Conservation (phyloP, 2,329 filamentous ascomycete genomes). For the Pseudogymnoascus sp. region DNA sequence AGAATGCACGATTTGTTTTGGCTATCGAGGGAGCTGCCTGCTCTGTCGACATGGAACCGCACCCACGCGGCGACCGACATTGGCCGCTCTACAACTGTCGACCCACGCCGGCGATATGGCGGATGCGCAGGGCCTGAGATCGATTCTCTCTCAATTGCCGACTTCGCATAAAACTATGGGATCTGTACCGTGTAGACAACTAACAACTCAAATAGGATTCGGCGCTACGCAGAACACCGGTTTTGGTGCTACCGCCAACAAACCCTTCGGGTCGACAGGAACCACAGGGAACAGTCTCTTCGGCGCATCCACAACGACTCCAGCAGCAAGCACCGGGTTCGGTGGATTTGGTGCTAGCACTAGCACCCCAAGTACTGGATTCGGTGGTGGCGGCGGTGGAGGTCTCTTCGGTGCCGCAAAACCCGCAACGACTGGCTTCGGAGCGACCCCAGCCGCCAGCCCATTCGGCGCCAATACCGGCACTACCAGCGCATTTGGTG, state of each 20-base stretch:
- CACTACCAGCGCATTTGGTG: slow-evolving; percentile 31
- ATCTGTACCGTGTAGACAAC: neutral
- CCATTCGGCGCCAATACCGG: slow-evolving; percentile 23
- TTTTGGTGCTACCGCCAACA: slow-evolving; percentile 25
- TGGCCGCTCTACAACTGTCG: neutral
- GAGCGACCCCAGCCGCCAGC: slow-evolving; percentile 22
- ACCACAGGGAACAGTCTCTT: slow-evolving; percentile 44
- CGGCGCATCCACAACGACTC: slow-evolving; percentile 31
- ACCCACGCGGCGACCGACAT: neutral
- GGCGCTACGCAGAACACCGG: slow-evolving; percentile 32
- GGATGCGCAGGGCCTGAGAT: neutral
- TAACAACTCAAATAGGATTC: slow-evolving; percentile 29
- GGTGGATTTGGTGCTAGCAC: slow-evolving; percentile 37
- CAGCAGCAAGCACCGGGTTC: slow-evolving; percentile 29
- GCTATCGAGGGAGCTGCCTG: neutral
- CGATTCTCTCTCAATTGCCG: neutral
- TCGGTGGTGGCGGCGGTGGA: slow-evolving; percentile 19
- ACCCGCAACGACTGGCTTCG: slow-evolving; percentile 26
- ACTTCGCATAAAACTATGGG: neutral
- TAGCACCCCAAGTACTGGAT: slow-evolving; percentile 21
- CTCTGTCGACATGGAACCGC: neutral
- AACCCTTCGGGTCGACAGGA: slow-evolving; percentile 40
- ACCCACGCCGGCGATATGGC: neutral
- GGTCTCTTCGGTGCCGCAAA: slow-evolving; percentile 25
- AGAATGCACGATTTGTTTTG: slow-evolving; percentile 13